A percentile compares a stretch with the other conserved stretches of the same genome.
Evolutionary conservation across 2,329 filamentous ascomycete species (phyloP).

Genomic region (Onygenales sp.): DNA sequence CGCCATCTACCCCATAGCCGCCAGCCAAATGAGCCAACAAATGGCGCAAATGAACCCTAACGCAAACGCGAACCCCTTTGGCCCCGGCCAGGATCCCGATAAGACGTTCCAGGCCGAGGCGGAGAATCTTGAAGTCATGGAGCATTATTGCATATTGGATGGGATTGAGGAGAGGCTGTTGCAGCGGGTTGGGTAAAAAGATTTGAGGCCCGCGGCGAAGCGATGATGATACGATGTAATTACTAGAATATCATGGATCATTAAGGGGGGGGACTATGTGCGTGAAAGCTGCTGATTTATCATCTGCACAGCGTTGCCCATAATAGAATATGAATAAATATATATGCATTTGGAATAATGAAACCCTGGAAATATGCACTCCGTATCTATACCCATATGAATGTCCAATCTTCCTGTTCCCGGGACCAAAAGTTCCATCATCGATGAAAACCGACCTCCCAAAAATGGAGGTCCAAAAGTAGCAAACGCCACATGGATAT

Average conservation of each 20-base stretch:
- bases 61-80: constrained; percentile 62
- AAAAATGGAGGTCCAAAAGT: neutral
- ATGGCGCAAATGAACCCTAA: constrained; percentile 67
- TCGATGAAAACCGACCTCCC: neutral
- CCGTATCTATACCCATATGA: too few relatives aligned
- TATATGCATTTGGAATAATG: neutral
- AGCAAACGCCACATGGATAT: neutral
- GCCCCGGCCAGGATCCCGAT: constrained; percentile 85
- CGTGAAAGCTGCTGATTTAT: neutral
- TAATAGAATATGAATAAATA: neutral
- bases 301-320: neutral
- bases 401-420: too few relatives aligned
- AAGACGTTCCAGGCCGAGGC: constrained; percentile 90
- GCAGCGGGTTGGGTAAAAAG: constrained; percentile 29
- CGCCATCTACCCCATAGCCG: constrained; percentile 54
- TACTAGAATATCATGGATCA: neutral
- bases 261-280: neutral
- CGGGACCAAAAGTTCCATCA: too few relatives aligned
- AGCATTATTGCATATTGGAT: constrained; percentile 86
- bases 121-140: constrained; percentile 90
- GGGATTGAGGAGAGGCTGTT: constrained; percentile 79
- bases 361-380: neutral
- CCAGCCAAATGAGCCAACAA: constrained; percentile 81
- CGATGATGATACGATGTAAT: constrained; percentile 7
- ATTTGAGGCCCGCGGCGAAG: too few relatives aligned